These are phyloP conservation scores for Penicillium samsonianum DNA, from an alignment of 495 filamentous ascomycete species.

Conservation along the genomic window DNA sequence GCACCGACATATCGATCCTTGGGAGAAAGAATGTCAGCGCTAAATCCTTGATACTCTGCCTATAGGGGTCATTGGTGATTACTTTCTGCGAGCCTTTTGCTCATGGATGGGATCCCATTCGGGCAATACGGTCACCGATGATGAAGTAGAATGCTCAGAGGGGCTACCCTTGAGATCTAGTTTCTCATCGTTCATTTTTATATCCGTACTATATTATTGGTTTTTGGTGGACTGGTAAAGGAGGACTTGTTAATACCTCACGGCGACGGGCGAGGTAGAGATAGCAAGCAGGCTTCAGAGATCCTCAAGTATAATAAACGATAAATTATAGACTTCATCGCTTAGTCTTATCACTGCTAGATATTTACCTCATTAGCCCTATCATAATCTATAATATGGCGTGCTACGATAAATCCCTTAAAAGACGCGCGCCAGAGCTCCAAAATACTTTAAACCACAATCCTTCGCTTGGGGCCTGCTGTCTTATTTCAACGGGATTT, in stretches of 20 bases:
- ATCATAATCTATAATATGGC: no score
- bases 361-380: no score
- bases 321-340: no score
- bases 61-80: neutral
- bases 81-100: neutral
- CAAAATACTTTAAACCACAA: no score
- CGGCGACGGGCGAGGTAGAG: neutral
- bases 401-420: no score
- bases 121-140: neutral
- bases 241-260: no score
- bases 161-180: neutral
- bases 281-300: no score
- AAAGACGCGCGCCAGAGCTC: no score
- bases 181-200: neutral
- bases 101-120: neutral
- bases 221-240: neutral
- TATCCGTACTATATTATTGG: neutral
- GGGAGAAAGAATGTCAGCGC: neutral
- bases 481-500: no score
- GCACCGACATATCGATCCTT: conserved; percentile 19
- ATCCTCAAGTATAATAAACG: no score
- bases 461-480: no score
- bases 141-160: neutral
- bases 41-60: neutral
- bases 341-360: no score